Percentiles rank a stretch among this genome's conserved stretches.
Evolutionary conservation across 2,329 filamentous ascomycete species (phyloP).

Genomic region (Penicillium expansum): DNA sequence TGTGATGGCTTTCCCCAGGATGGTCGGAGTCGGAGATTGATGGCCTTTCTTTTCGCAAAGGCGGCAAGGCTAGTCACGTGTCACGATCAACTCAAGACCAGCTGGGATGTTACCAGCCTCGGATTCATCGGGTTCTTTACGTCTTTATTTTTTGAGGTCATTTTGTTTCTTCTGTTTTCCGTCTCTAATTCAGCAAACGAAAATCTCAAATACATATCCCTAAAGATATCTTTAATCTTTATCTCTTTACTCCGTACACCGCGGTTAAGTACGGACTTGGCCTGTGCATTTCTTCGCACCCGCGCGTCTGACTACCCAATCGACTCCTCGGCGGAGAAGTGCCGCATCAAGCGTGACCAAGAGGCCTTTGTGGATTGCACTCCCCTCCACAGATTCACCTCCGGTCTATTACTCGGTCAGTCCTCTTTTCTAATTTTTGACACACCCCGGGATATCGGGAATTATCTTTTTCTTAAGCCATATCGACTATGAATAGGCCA

Average conservation of each 20-base stretch:
- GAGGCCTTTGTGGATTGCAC: slow-evolving; percentile 20
- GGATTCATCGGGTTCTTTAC: not conserved
- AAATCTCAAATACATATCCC: not conserved
- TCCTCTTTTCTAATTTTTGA: slow-evolving; percentile 13
- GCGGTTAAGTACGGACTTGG: slow-evolving; percentile 1
- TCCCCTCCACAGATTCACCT: slow-evolving; percentile 17
- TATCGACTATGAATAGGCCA: slow-evolving; percentile 48
- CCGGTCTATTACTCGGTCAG: slow-evolving; percentile 8
- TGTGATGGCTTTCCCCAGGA: slow-evolving; percentile 21
- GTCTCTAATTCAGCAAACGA: not conserved
- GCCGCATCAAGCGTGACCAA: slow-evolving; percentile 23
- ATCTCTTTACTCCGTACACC: not conserved
- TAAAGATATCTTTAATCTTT: not conserved
- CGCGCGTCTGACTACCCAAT: slow-evolving; percentile 27
- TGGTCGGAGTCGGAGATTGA: slow-evolving; percentile 14
- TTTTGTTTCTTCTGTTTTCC: not conserved
- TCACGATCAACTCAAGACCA: not conserved
- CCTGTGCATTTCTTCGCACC: slow-evolving; percentile 13
- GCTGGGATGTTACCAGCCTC: not conserved
- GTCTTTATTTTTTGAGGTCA: no score
- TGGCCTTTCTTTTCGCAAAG: slow-evolving; percentile 22
- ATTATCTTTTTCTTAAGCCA: not conserved
- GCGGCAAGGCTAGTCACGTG: slow-evolving; percentile 30
- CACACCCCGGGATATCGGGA: slow-evolving; percentile 10
- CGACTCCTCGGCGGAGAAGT: slow-evolving; percentile 28